A percentile compares a stretch with the other conserved stretches of the same genome.
phyloP scores from a whole-genome alignment of 345 rosid species.

The Corchorus capsularis region DNA sequence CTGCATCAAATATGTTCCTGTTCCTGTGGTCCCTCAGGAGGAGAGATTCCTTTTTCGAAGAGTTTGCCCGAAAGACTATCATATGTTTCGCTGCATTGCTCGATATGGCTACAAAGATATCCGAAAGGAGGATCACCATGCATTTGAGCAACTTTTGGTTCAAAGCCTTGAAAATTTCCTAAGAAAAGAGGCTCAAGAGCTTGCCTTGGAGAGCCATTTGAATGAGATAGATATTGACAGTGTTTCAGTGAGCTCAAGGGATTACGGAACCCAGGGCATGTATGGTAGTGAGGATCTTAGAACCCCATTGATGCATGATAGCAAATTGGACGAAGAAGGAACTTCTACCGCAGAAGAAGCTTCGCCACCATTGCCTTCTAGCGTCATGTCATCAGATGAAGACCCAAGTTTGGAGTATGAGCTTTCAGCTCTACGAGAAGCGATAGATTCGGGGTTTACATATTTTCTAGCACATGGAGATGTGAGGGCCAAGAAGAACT shows the following conservation, averaged over 20 bases:
- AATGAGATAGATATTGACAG: constrained; percentile 47
- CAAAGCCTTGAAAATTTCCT: constrained; percentile 84
- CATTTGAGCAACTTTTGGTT: constrained; percentile 80
- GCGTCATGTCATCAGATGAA: constrained; percentile 52
- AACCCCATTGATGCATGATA: constrained; percentile 61
- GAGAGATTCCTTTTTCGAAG: constrained; percentile 90
- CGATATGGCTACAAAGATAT: constrained; percentile 94
- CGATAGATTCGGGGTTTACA: constrained; percentile 82
- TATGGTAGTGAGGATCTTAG: constrained; percentile 53
- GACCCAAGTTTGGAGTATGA: constrained; percentile 86
- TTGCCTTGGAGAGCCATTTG: constrained; percentile 68
- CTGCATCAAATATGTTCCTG: constrained; percentile 92
- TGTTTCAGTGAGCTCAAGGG: constrained; percentile 38
- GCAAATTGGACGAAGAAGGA: constrained; percentile 32
- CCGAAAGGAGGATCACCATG: constrained; percentile 76
- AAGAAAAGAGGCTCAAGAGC: constrained; percentile 72
- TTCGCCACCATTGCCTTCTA: constrained; percentile 47
- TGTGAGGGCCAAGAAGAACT: constrained; percentile 83
- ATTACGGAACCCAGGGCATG: constrained; percentile 16
- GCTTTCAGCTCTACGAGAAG: constrained; percentile 78
- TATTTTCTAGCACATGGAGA: constrained; percentile 78
- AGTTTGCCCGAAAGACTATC: constrained; percentile 92
- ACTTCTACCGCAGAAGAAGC: constrained; percentile 35
- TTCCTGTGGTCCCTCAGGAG: constrained; percentile 88
- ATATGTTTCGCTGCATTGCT: constrained; percentile 84